A percentile compares a stretch with the other conserved stretches of the same genome.
These are phyloP conservation scores for Hypoxylon fuscum DNA, from an alignment of 495 filamentous ascomycete species.

Conservation along the genomic window DNA sequence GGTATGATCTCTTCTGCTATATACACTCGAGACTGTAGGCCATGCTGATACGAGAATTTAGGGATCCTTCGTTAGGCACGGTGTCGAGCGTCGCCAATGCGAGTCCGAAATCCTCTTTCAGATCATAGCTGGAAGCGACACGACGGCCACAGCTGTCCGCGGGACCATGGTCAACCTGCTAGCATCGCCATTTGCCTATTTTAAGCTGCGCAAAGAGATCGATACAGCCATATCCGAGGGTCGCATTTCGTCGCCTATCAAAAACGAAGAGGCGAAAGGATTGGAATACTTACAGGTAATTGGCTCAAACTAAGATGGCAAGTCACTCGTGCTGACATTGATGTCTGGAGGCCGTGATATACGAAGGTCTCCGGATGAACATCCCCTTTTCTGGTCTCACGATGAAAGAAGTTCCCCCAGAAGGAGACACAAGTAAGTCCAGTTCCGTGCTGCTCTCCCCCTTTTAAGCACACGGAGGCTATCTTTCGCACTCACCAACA, in stretches of 20 bases:
- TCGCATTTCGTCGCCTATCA: slow-evolving; percentile 43
- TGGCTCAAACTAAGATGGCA: slow-evolving; percentile 21
- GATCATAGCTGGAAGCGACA: slow-evolving; percentile 58
- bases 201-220: slow-evolving; percentile 65
- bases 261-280: slow-evolving; percentile 49
- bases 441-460: slow-evolving; percentile 27
- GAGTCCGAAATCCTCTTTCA: slow-evolving; percentile 52
- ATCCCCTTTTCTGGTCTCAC: slow-evolving; percentile 54
- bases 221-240: slow-evolving; percentile 47
- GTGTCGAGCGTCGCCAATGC: slow-evolving; percentile 49
- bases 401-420: slow-evolving; percentile 55
- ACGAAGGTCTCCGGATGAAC: slow-evolving; percentile 53
- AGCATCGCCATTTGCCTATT: slow-evolving; percentile 53
- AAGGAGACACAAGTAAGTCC: slow-evolving; percentile 38
- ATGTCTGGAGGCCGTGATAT: slow-evolving; percentile 47
- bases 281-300: slow-evolving; percentile 51
- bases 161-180: slow-evolving; percentile 62
- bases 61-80: slow-evolving; percentile 55
- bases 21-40: background rate
- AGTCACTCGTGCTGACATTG: slow-evolving; percentile 39
- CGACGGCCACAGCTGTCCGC: slow-evolving; percentile 66
- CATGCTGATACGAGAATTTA: background rate
- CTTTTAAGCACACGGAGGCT: too few species aligned
- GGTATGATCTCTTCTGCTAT: slow-evolving; percentile 7
- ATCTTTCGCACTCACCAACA: slow-evolving; percentile 50